A percentile compares a stretch with the other conserved stretches of the same genome.
phyloP scores from a whole-genome alignment of 2,329 filamentous ascomycete species.

The Incumbomyces lentus region DNA sequence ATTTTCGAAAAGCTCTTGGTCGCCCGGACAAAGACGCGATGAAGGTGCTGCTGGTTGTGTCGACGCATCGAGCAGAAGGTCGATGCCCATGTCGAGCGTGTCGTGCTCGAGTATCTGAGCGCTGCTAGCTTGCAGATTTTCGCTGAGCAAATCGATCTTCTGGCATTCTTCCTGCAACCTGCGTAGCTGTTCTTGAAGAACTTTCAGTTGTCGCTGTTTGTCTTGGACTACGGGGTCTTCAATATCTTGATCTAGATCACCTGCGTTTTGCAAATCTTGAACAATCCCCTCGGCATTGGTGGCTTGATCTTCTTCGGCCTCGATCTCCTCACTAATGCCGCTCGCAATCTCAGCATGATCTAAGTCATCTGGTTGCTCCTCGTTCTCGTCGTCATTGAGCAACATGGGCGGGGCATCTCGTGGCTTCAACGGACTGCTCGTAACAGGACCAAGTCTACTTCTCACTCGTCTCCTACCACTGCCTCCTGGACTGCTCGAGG shows the following conservation, averaged over 20 bases:
- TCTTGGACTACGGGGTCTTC: constrained; percentile 2
- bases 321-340: constrained; percentile 7
- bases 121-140: background rate
- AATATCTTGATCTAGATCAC: constrained; percentile 4
- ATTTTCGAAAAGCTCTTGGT: background rate
- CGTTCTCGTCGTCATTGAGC: constrained; percentile 1
- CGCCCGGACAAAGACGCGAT: background rate
- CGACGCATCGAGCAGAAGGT: background rate
- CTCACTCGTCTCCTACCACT: constrained; percentile 10
- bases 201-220: background rate
- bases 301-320: constrained; percentile 4
- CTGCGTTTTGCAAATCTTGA: background rate
- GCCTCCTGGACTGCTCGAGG: constrained; percentile 17
- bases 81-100: background rate
- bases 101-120: background rate
- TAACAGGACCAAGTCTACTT: constrained; percentile 4
- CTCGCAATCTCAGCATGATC: constrained; percentile 11
- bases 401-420: constrained; percentile 3
- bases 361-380: constrained; percentile 4
- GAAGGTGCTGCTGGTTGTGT: background rate
- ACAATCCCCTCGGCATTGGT: constrained; percentile 4
- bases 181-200: constrained; percentile 1
- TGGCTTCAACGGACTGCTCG: constrained; percentile 21
- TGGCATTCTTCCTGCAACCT: background rate
- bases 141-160: background rate